phyloP scores from a whole-genome alignment of 495 filamentous ascomycete genomes.

The Penicillium subrubescens region DNA sequence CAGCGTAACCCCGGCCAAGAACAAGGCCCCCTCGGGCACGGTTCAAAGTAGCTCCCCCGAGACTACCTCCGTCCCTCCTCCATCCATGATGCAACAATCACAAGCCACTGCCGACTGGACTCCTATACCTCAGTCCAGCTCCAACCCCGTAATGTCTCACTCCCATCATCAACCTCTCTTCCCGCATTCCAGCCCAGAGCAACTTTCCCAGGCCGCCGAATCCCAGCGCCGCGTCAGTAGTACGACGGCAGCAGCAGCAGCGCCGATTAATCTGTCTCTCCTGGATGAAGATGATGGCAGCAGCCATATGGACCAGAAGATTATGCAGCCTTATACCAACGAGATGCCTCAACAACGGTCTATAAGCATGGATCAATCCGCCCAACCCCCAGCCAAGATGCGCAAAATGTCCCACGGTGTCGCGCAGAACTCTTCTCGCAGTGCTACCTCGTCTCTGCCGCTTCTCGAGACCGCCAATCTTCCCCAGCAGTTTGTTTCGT shows the following conservation, averaged over 20 bases:
- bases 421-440: conserved; percentile 36
- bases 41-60: conserved; percentile 45
- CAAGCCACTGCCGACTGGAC: conserved; percentile 45
- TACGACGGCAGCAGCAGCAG: conserved; percentile 26
- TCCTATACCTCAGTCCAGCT: conserved; percentile 35
- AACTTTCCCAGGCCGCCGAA: conserved; percentile 42
- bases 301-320: conserved; percentile 28
- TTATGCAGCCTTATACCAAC: conserved; percentile 27
- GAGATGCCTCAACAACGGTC: conserved; percentile 31
- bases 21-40: conserved; percentile 43
- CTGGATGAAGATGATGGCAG: conserved; percentile 66
- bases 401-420: conserved; percentile 44
- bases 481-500: conserved; percentile 42
- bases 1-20: conserved; percentile 56
- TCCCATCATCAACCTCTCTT: conserved; percentile 48
- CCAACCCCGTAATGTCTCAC: conserved; percentile 30
- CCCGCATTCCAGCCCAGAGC: conserved; percentile 56
- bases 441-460: conserved; percentile 38
- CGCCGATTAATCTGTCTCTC: conserved; percentile 74
- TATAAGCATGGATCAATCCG: conserved; percentile 28
- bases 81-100: conserved; percentile 36
- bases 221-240: conserved; percentile 31
- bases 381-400: conserved; percentile 44
- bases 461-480: conserved; percentile 42
- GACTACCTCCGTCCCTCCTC: conserved; percentile 39